phyloP scores from a whole-genome alignment of 495 filamentous ascomycete species.

The Annulohypoxylon nitens region DNA sequence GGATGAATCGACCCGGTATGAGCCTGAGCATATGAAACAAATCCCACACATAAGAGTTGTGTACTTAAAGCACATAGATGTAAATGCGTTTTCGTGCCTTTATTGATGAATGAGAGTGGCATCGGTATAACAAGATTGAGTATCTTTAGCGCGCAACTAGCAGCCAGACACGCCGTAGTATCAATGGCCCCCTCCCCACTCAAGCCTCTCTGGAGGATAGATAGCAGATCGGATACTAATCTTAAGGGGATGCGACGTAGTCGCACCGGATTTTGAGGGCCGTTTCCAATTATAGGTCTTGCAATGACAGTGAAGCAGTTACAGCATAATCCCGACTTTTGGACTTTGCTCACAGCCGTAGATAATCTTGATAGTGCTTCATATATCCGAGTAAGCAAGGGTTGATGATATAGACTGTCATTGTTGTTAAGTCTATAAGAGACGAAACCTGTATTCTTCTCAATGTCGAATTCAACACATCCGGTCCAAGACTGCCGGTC shows the following conservation, averaged over 20 bases:
- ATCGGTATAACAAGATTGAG: neutral
- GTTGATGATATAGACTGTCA: neutral
- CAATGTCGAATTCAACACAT: neutral
- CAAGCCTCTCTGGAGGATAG: neutral
- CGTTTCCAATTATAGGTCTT: neutral
- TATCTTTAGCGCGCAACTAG: neutral
- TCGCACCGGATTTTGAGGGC: neutral
- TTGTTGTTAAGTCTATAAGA: neutral
- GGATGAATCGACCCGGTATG: neutral
- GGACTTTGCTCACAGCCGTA: neutral
- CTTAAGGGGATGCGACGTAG: neutral
- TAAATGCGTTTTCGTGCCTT: neutral
- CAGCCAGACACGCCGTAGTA: neutral
- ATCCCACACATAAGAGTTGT: neutral
- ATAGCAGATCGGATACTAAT: neutral
- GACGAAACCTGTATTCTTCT: neutral
- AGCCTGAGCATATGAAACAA: neutral
- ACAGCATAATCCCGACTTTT: neutral
- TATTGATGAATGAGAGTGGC: neutral
- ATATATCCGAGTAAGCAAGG: neutral
- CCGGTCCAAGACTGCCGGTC: neutral
- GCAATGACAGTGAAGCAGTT: neutral
- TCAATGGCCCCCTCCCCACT: neutral
- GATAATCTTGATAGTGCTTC: neutral
- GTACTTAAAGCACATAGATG: neutral